phyloP scores from a whole-genome alignment of 1,139 yeast genomes.

The Keqinozyma sinolaborantium region DNA sequence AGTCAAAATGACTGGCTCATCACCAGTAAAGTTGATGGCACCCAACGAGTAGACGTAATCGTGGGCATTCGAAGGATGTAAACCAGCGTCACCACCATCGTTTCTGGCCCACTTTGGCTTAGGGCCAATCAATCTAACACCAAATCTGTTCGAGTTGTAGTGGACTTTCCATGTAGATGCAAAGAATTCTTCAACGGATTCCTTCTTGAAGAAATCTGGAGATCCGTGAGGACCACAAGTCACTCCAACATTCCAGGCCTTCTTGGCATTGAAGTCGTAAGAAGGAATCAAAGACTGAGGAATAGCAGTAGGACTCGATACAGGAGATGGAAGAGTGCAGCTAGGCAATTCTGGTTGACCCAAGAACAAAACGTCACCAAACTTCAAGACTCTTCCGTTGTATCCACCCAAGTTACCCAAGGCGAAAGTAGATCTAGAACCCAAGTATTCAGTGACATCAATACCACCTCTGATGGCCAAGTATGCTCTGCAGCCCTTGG shows the following conservation, averaged over 20 bases:
- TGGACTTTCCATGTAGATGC: slow-evolving; percentile 86
- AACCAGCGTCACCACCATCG: slow-evolving; percentile 98
- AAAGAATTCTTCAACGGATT: slow-evolving; percentile 73
- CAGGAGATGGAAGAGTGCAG: slow-evolving; percentile 70
- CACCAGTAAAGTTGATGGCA: slow-evolving; percentile 96
- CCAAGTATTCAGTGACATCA: slow-evolving; percentile 90
- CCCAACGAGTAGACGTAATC: slow-evolving; percentile 96
- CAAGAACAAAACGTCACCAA: slow-evolving; percentile 86
- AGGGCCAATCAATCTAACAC: slow-evolving; percentile 92
- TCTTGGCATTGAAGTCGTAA: slow-evolving; percentile 33
- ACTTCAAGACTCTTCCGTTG: slow-evolving; percentile 86
- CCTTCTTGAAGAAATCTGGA: slow-evolving; percentile 87
- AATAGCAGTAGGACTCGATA: slow-evolving; percentile 54
- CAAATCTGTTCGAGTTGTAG: slow-evolving; percentile 94
- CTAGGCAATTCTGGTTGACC: slow-evolving; percentile 72
- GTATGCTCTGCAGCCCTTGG: slow-evolving; percentile 84
- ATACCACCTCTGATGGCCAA: slow-evolving; percentile 89
- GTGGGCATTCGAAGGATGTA: slow-evolving; percentile 96
- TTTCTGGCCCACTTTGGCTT: slow-evolving; percentile 94
- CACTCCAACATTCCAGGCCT: slow-evolving; percentile 84
- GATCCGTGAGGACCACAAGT: slow-evolving; percentile 98
- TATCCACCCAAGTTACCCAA: slow-evolving; percentile 92
- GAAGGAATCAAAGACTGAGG: slow-evolving; percentile 61
- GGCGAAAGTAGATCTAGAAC: slow-evolving; percentile 96
- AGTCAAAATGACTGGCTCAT: slow-evolving; percentile 93